A percentile compares a stretch with the other conserved stretches of the same genome.
phyloP scores from a whole-genome alignment of 371 early-diverging fungal genomes.

The Zopfochytrium polystomum region DNA sequence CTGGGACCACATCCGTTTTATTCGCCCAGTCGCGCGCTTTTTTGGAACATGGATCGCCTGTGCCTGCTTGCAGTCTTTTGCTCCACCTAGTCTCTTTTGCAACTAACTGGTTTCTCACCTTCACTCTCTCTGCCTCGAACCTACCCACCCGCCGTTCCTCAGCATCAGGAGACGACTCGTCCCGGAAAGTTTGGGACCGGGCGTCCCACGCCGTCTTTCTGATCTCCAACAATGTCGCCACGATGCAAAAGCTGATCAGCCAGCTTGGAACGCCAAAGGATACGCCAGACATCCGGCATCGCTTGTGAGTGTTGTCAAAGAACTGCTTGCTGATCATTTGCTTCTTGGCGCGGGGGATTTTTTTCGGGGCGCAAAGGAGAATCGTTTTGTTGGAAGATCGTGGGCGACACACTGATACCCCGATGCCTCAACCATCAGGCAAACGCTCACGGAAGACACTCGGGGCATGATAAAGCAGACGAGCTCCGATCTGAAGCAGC shows the following conservation, averaged over 20 bases:
- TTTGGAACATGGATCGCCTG: background rate
- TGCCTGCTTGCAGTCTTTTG: background rate
- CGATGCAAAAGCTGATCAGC: conserved; percentile 74
- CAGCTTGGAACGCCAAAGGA: conserved; percentile 77
- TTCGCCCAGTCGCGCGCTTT: background rate
- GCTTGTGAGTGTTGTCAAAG: conserved; percentile 60
- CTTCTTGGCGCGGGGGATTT: too few relatives aligned
- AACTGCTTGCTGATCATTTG: background rate
- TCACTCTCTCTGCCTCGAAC: background rate
- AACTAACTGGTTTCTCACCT: background rate
- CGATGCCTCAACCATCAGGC: too few relatives aligned
- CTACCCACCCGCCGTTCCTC: too few relatives aligned
- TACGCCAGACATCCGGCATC: conserved; percentile 67
- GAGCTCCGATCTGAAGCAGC: conserved; percentile 66
- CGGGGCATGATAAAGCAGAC: conserved; percentile 77
- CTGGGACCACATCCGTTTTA: too few relatives aligned
- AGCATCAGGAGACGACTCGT: conserved; percentile 1
- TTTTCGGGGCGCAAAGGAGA: too few relatives aligned
- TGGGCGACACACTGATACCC: too few relatives aligned
- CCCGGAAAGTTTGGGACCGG: conserved; percentile 31
- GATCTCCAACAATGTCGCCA: conserved; percentile 65
- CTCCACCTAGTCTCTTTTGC: background rate
- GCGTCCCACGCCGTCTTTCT: conserved; percentile 40
- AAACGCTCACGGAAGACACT: conserved; percentile 76
- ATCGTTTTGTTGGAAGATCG: too few relatives aligned